Conservation (phyloP, 305 asterid species). For the Euphrasia arctica region DNA sequence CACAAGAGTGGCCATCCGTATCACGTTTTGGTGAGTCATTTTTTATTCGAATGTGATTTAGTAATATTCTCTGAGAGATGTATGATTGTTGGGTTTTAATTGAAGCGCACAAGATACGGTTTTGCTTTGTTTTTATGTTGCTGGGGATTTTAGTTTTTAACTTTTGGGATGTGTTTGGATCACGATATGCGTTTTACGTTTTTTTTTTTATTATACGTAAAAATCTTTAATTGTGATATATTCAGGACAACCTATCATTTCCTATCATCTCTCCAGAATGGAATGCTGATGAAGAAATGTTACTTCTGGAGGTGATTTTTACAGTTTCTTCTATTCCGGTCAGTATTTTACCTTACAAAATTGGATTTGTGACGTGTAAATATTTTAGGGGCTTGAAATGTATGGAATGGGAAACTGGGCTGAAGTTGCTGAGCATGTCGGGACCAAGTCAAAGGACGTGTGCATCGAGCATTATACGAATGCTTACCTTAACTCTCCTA, state of each 20-base stretch:
- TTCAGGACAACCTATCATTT: slow-evolving; percentile 65
- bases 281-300: slow-evolving; percentile 80
- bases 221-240: slow-evolving; percentile 16
- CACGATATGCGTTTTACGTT: no score
- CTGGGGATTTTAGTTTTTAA: neutral
- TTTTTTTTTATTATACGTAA: neutral
- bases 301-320: slow-evolving; percentile 66
- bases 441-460: slow-evolving; percentile 69
- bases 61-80: slow-evolving; percentile 12
- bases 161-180: neutral
- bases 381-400: slow-evolving; percentile 66
- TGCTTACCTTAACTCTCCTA: slow-evolving; percentile 69
- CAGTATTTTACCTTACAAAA: neutral
- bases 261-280: slow-evolving; percentile 78
- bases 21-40: slow-evolving; percentile 69
- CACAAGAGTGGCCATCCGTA: slow-evolving; percentile 71
- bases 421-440: slow-evolving; percentile 85
- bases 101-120: neutral
- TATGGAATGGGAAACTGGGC: slow-evolving; percentile 88
- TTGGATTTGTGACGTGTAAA: no score
- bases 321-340: neutral
- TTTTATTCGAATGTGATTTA: slow-evolving; percentile 18
- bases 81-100: neutral
- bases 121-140: slow-evolving; percentile 11
- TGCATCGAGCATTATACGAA: slow-evolving; percentile 67